Evolutionary conservation across 768 basidiomycete species (phyloP), one percentile per base, ranked within the genome.

Genomic region (Saitozyma sp.): DNA sequence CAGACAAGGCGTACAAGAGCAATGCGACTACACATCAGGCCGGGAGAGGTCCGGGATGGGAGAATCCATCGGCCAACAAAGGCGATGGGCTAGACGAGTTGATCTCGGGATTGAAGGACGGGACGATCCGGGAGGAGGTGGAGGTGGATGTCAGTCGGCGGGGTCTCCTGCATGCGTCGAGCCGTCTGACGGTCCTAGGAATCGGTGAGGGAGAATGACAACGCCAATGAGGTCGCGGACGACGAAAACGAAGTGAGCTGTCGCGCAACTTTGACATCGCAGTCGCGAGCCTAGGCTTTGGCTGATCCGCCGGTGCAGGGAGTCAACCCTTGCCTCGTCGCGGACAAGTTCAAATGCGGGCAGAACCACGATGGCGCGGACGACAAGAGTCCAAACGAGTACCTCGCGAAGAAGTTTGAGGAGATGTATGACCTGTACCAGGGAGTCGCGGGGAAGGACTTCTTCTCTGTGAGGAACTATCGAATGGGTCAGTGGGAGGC

Each of bases 11-110:
- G 2, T 40, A 17, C 16, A 38, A 8, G 10, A 49, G 51, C 14
- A 42, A 62, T n/a, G 60, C 63, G 1, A 73, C 71, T 2, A 59
- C 56, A 6, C 74, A 76, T 61, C 40, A 14, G 8, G 38, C 66
- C 3, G 55, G 70, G 0, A 41, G 11, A 8, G 74, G 70, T 13
- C 68, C 70, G 1, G 71, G 71, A 6, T 76, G 74, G 74, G 54
- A 59, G 20, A 55, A 58, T 9, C 61, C 56, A 6, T 16, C 17
- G 1, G 61, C 3, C 8, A 55, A 20, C 7, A 56, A 67, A 14
- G 58, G 67, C 45, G 77, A 78, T 60, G 70, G 61, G 0, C 54
- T 79, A 41, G 78, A 79, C 50, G 68, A 67, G 10, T 67, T 79
- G 63, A 77, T 79, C 13, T 61, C 61, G 3, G 78, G 76, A 0